A percentile compares a stretch with the other conserved stretches of the same genome.
These are phyloP conservation scores for Xylaria hypoxylon DNA, from an alignment of 2,329 filamentous ascomycete genomes.

Conservation along the genomic window DNA sequence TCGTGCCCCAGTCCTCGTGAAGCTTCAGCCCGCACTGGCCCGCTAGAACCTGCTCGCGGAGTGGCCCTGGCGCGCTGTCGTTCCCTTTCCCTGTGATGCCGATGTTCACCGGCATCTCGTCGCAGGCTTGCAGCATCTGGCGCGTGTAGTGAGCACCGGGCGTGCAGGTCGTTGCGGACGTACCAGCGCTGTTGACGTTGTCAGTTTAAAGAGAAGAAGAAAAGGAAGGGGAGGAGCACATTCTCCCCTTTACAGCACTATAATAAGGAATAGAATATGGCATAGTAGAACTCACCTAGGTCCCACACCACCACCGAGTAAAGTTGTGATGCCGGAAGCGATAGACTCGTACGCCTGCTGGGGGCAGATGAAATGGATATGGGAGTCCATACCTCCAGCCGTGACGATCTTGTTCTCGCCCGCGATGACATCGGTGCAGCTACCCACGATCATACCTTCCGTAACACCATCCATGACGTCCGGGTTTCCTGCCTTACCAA, in stretches of 20 bases:
- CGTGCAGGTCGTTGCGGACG: slow-evolving; percentile 93
- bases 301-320: slow-evolving; percentile 90
- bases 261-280: neutral
- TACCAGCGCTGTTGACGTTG: slow-evolving; percentile 72
- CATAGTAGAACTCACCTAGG: slow-evolving; percentile 69
- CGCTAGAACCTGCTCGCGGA: slow-evolving; percentile 83
- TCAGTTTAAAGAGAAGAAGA: slow-evolving; percentile 32
- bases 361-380: slow-evolving; percentile 95
- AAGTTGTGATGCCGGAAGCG: slow-evolving; percentile 87
- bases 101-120: slow-evolving; percentile 84
- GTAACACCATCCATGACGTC: slow-evolving; percentile 94
- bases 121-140: slow-evolving; percentile 90
- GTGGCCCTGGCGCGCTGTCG: slow-evolving; percentile 75
- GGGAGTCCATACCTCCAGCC: slow-evolving; percentile 87
- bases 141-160: slow-evolving; percentile 85
- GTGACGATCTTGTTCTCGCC: slow-evolving; percentile 92
- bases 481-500: slow-evolving; percentile 97
- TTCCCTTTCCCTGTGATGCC: slow-evolving; percentile 96
- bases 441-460: slow-evolving; percentile 82
- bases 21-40: slow-evolving; percentile 92
- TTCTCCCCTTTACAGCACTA: neutral
- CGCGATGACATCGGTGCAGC: slow-evolving; percentile 91
- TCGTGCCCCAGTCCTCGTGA: slow-evolving; percentile 96
- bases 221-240: neutral
- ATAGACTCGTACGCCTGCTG: slow-evolving; percentile 89